Base-by-base conservation (phyloP, 1,284 basidiomycete species). In the Malassezia dermatis region DNA sequence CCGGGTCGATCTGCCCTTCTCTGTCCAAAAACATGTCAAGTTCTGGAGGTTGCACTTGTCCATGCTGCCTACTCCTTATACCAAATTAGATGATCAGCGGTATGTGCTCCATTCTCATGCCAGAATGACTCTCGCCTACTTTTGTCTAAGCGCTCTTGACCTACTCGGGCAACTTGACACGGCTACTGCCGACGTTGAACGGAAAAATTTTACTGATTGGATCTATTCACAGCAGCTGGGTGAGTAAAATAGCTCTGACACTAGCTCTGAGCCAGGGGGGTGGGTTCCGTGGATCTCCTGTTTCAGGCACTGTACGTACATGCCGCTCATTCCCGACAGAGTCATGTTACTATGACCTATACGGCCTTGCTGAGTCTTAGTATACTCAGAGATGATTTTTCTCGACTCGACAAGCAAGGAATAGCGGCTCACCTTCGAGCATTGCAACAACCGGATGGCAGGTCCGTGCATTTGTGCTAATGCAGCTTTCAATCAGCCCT, bases 151-250 rank as follows among this genome's bases (percentile, higher is more conserved):
- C 6, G 66, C 55, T 2, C 59, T 73, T 8, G 69, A 72, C 48
- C 53, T 73, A 0, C 61, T 73, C 2, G 43, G 54, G 8, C 51
- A 53, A 3, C 8, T 52, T 2, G 43, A 55, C n/a, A 51, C 51
- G 28, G 59, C 53, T 30, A 45, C 66, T 1, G 35, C 57, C 0
- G 8, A 35, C 1, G 42, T 50, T 4, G 64, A 73, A 24, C 35
- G 52, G 6, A 2, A 26, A 2, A 62, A 60, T 10, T 60, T 62
- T 5, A 49, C 56, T 5, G 79, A 82, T 50, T 94, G 90, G 89
- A 81, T 95, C 46, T 94, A 89, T 86, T 80, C 79, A 13, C 83
- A 90, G 71, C 86, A 90, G 65, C 80, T 80, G 40, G 77, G 43
- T 56, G 43, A 13, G 48, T 49, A 2, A 7, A 21, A 12, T n/a